A percentile compares a stretch with the other conserved stretches of the same genome.
phyloP scores from a whole-genome alignment of 192 early-diverging fungal genomes.

The Coemansia sp. region DNA sequence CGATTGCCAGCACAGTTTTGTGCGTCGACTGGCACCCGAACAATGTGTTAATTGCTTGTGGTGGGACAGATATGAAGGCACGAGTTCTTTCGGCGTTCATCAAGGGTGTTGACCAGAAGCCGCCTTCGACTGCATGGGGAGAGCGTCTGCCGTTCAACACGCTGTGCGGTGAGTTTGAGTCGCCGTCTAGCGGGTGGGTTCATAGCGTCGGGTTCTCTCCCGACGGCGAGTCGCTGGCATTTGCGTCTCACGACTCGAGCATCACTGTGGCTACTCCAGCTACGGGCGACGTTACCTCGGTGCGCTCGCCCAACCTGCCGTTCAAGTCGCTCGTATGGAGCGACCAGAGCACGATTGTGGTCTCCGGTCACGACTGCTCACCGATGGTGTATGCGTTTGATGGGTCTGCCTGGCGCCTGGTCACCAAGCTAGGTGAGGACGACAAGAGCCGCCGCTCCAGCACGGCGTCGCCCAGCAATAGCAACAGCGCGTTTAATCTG shows the following conservation, averaged over 20 bases:
- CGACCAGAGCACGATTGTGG: slow-evolving; percentile 74
- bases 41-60: slow-evolving; percentile 90
- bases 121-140: slow-evolving; percentile 84
- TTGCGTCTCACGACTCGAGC: slow-evolving; percentile 80
- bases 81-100: slow-evolving; percentile 95
- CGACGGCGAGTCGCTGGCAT: slow-evolving; percentile 81
- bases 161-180: slow-evolving; percentile 83
- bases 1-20: slow-evolving; percentile 84
- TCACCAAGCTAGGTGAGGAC: slow-evolving; percentile 77
- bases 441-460: slow-evolving; percentile 57
- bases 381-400: slow-evolving; percentile 75
- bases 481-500: slow-evolving; percentile 72
- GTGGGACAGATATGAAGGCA: slow-evolving; percentile 82
- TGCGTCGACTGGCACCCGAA: slow-evolving; percentile 96
- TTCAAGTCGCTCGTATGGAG: slow-evolving; percentile 75
- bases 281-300: slow-evolving; percentile 56
- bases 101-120: slow-evolving; percentile 92
- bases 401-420: slow-evolving; percentile 46
- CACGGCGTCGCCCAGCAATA: slow-evolving; percentile 51
- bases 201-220: slow-evolving; percentile 88
- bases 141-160: slow-evolving; percentile 92
- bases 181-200: slow-evolving; percentile 81
- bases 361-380: slow-evolving; percentile 90
- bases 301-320: slow-evolving; percentile 69
- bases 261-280: slow-evolving; percentile 74